Conservation (phyloP, 345 rosid species). For the Salix viminalis region DNA sequence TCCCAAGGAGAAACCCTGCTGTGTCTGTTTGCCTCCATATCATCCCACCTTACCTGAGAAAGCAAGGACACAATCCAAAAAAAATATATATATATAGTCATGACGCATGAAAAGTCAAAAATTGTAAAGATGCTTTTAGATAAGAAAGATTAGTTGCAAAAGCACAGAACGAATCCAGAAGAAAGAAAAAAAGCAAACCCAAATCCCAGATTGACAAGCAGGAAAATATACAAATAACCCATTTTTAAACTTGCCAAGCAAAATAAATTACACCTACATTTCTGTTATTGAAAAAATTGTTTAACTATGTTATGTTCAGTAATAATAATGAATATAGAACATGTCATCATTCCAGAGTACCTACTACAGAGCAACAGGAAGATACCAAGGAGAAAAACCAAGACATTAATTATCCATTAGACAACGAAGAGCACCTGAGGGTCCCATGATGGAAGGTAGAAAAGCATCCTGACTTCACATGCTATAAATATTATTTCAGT, state of each 20-base stretch:
- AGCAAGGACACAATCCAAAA: neutral
- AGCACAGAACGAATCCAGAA: neutral
- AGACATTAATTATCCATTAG: neutral
- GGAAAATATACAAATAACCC: neutral
- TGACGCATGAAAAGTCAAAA: neutral
- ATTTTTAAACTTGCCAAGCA: neutral
- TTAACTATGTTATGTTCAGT: neutral
- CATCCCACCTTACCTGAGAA: constrained; percentile 88
- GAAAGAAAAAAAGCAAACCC: neutral
- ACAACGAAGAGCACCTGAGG: neutral
- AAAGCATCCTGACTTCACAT: neutral
- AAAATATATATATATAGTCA: neutral
- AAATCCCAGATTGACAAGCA: neutral
- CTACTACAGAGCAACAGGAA: neutral
- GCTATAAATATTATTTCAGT: neutral
- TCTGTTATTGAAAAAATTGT: neutral
- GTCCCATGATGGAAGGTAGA: neutral
- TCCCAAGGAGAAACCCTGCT: constrained; percentile 96
- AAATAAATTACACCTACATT: neutral
- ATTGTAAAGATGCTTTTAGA: neutral
- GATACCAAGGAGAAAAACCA: neutral
- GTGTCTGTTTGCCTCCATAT: constrained; percentile 49
- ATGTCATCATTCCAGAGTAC: neutral
- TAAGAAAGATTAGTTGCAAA: neutral
- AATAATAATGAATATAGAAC: neutral